Evolutionary conservation across 78 protist species (phyloP).

Genomic region (Dictyostelium capitatum): DNA sequence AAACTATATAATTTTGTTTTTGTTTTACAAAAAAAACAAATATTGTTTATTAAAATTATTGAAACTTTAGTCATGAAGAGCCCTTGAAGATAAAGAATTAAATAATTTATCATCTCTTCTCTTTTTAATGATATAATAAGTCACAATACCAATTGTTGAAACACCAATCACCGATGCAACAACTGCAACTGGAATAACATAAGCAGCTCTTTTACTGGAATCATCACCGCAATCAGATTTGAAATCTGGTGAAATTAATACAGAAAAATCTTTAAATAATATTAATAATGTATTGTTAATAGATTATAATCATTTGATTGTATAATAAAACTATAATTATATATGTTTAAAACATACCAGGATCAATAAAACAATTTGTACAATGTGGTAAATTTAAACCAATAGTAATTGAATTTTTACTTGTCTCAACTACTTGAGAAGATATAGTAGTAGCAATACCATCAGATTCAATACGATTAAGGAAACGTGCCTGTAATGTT

Average conservation of each 20-base stretch:
- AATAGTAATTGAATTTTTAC: neutral
- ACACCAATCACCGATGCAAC: neutral
- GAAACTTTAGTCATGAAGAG: too few relatives aligned
- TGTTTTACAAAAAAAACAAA: too few relatives aligned
- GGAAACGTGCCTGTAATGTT: slow-evolving; percentile 29
- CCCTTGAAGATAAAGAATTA: neutral
- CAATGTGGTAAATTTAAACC: slow-evolving; percentile 46
- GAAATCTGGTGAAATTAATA: neutral
- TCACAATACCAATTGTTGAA: neutral
- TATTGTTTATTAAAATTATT: too few relatives aligned
- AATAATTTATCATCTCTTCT: neutral
- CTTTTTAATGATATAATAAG: neutral
- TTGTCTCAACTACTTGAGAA: neutral
- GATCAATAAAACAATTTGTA: slow-evolving; percentile 13
- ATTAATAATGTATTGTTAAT: neutral
- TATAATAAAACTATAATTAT: neutral
- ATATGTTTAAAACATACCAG: neutral
- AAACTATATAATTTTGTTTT: too few relatives aligned
- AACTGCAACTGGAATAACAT: neutral
- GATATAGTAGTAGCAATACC: slow-evolving; percentile 1
- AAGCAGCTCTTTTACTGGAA: neutral
- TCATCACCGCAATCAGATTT: neutral
- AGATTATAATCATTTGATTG: neutral
- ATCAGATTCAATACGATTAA: slow-evolving; percentile 18
- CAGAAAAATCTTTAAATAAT: slow-evolving; percentile 6